Evolutionary conservation across 2,329 filamentous ascomycete species (phyloP), one percentile per base, ranked within the genome.

Genomic region (Fusarium sp.): DNA sequence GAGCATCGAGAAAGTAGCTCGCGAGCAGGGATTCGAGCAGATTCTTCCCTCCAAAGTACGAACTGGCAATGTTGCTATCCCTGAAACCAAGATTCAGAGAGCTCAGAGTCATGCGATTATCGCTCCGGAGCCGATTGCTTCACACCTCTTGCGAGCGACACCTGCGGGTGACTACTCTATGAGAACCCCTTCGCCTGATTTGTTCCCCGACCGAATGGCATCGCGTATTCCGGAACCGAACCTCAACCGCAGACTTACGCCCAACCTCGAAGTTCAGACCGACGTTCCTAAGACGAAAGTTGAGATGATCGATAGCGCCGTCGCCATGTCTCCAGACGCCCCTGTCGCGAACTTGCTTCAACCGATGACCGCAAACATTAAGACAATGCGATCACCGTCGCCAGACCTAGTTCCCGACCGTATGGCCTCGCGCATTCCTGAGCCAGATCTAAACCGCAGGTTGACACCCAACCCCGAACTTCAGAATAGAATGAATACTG

Each of bases 1-100:
- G 83, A 90, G 88, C 70, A 92, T 93, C 76, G 91, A 93, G 81
- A 86, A 90, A 77, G 86, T 92, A 4, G 90, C 90, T 47, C 85
- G 80, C 30, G 83, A 86, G 68, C 85, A 88, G 75, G 88, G 88
- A 43, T 89, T 89, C 78, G 87, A 89, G 79, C 88, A 89, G 75
- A 88, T 88, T 66, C 82, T 89, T 37, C 87, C 88, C 35, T 89
- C 88, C 35, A 86, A 85, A 69, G 86, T 90, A 65, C 86, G 88
- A 73, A 89, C 87, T 16, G 87, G 85, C 37, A 84, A 86, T n/a
- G 82, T 82, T 21, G 77, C 81, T 32, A 74, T 82, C 19, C 82
- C 82, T 25, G 72, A 77, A 37, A 83, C 83, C 43, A 82, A 84
- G 56, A 78, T 88, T 47, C 83, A 86, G 47, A 83, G 86, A 66